Evolutionary conservation across 106 monocot genomes (phyloP), one percentile per base, ranked within the genome.

Genomic region (Apostasia ramifera): DNA sequence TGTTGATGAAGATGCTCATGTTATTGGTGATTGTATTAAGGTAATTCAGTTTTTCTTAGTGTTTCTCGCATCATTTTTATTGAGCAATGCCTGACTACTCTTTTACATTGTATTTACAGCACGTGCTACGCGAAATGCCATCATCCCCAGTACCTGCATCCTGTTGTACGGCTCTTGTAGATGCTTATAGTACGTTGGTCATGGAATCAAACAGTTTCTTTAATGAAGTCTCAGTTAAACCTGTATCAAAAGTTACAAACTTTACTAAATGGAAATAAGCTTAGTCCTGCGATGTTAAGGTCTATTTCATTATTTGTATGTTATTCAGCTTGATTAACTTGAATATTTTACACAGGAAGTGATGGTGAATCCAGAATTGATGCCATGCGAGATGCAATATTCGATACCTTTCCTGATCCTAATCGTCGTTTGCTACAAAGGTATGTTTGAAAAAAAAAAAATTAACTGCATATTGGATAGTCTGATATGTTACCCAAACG

Each of bases 1-100:
- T 67, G 15, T 87, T 54, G 75, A 87, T 15, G 97, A 98, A 81
- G 97, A 98, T 92, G 89, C 87, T 50, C 97, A 98, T 85, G 89
- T 98, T 75, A 78, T 98, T 85, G 89, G 89, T 75, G 97, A 98
- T 80, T 98, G 97, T 71, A 90, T 98, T 42, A 98, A 98, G 89
- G 97, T 92, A 78, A 63, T 51, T 60, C 38, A 15, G 67, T 70
- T 40, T 44, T 56, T 42, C 10, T 52, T 8, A 41, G 45, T 53
- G 14, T 11, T 76, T 49, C 2, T 67, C 62, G 50, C 11, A 8
- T 62, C 44, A 52, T 40, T 70, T 75, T 47, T 59, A 9, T 44
- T 53, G 53, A 73, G 69, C 67, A 60, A 70, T 55, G 43, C 39
- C 44, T 63, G 43, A 37, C 5, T 47, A 72, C 38, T 14, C 59